A percentile compares a stretch with the other conserved stretches of the same genome.
Conservation (phyloP, 208 protist genomes). For the Blechomonas ayalai region DNA sequence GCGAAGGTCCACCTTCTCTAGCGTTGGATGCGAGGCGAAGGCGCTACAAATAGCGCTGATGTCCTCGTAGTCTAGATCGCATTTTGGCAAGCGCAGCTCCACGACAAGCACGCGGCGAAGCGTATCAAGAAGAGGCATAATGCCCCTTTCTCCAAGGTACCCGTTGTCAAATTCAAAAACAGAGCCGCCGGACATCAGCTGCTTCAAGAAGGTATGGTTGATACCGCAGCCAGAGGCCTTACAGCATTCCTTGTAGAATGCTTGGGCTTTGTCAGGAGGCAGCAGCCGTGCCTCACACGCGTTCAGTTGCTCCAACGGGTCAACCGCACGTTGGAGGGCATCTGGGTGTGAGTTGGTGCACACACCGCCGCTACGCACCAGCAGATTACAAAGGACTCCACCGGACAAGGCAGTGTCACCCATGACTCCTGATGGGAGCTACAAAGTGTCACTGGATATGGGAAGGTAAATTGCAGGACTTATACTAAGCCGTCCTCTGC, state of each 20-base stretch:
- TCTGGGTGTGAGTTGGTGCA: not conserved
- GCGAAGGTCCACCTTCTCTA: constrained; percentile 70
- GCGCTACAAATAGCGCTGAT: constrained; percentile 34
- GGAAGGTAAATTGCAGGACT: no score
- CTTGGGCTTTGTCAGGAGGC: constrained; percentile 14
- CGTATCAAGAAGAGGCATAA: constrained; percentile 59
- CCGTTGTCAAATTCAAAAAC: constrained; percentile 72
- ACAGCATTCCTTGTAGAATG: constrained; percentile 61
- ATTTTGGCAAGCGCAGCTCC: constrained; percentile 38
- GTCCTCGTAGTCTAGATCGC: constrained; percentile 40
- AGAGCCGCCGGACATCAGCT: constrained; percentile 28
- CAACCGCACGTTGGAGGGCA: not conserved
- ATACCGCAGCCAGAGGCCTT: constrained; percentile 9
- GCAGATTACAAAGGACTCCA: no score
- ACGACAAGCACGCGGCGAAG: constrained; percentile 39
- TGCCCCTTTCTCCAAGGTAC: constrained; percentile 72
- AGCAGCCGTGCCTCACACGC: constrained; percentile 9
- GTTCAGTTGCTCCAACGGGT: not conserved
- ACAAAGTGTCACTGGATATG: no score
- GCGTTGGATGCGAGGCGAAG: constrained; percentile 42
- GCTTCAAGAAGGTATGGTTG: constrained; percentile 58
- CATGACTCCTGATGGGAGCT: no score
- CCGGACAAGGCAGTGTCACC: no score
- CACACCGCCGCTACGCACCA: no score
- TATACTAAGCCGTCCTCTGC: no score